Percentiles rank a stretch among this genome's conserved stretches.
Conservation (phyloP, 2,329 filamentous ascomycete genomes). For the Akanthomyces dipterigenus region DNA sequence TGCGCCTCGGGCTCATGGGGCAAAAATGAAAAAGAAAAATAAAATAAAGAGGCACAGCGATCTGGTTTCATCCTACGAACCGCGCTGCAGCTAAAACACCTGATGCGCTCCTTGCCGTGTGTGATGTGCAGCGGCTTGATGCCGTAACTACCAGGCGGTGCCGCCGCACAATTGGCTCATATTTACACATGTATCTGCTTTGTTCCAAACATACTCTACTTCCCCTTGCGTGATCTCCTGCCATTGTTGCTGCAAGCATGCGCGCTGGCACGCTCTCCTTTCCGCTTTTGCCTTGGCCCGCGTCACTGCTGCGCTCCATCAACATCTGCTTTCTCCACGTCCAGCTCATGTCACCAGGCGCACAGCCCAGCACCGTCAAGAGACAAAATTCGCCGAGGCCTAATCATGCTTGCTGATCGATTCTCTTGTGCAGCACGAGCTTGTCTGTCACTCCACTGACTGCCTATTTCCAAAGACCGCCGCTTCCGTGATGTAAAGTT, state of each 20-base stretch:
- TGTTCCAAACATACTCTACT: too few relatives aligned
- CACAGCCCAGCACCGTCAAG: too few relatives aligned
- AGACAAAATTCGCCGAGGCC: too few relatives aligned
- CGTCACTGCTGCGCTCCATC: neutral
- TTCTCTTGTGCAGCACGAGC: neutral
- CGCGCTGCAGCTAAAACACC: neutral
- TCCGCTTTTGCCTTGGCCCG: neutral
- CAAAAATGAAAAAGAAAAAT: too few relatives aligned
- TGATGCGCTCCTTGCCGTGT: neutral
- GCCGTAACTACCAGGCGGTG: neutral
- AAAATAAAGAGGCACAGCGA: neutral
- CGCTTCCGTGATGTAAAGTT: neutral
- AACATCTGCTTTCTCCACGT: neutral
- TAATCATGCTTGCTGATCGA: too few relatives aligned
- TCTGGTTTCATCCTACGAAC: conserved; percentile 3
- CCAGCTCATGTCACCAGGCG: neutral
- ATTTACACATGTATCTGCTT: neutral
- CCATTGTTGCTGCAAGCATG: too few relatives aligned
- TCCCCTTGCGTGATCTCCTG: too few relatives aligned
- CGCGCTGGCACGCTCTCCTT: neutral
- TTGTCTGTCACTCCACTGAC: too few relatives aligned
- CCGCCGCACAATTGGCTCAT: neutral
- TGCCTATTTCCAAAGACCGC: too few relatives aligned
- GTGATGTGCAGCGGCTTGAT: neutral
- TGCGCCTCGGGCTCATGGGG: neutral